phyloP scores from a whole-genome alignment of 1,284 basidiomycete genomes.

The Heterobasidion occidentale region DNA sequence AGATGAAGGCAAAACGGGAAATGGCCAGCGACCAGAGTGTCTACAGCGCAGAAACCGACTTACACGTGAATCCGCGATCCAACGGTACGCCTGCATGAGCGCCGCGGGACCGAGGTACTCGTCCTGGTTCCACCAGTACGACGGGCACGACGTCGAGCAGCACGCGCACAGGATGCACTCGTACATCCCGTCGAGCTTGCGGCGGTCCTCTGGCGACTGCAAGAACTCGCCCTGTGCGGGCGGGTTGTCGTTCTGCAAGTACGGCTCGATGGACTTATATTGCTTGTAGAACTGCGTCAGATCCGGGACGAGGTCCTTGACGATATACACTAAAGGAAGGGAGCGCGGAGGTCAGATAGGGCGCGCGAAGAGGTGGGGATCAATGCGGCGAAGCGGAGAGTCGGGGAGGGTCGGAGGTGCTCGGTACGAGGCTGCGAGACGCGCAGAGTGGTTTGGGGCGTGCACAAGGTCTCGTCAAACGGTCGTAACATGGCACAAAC shows the following conservation, averaged over 20 bases:
- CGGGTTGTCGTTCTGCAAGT: constrained; percentile 86
- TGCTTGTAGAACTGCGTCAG: constrained; percentile 96
- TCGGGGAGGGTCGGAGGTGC: too few species aligned
- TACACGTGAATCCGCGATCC: constrained; percentile 96
- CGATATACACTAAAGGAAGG: constrained; percentile 80
- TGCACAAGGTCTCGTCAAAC: too few species aligned
- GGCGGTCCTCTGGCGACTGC: constrained; percentile 87
- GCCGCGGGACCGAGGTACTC: constrained; percentile 97
- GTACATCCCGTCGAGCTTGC: constrained; percentile 95
- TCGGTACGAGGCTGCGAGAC: too few species aligned
- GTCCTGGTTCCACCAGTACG: constrained; percentile 99
- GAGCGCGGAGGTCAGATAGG: background rate
- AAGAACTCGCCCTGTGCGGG: constrained; percentile 80
- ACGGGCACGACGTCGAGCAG: constrained; percentile 94
- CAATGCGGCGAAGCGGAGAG: background rate
- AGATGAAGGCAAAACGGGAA: background rate
- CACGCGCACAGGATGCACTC: constrained; percentile 94
- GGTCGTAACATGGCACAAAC: too few species aligned
- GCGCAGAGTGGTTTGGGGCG: too few species aligned
- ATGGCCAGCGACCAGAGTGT: background rate
- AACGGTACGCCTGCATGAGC: constrained; percentile 92
- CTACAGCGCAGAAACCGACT: constrained; percentile 19
- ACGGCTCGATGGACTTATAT: constrained; percentile 98
- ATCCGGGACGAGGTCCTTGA: constrained; percentile 95
- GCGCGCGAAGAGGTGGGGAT: background rate